Base-by-base conservation (phyloP, 2,329 filamentous ascomycete species). In the Cladophialophora bantiana region DNA sequence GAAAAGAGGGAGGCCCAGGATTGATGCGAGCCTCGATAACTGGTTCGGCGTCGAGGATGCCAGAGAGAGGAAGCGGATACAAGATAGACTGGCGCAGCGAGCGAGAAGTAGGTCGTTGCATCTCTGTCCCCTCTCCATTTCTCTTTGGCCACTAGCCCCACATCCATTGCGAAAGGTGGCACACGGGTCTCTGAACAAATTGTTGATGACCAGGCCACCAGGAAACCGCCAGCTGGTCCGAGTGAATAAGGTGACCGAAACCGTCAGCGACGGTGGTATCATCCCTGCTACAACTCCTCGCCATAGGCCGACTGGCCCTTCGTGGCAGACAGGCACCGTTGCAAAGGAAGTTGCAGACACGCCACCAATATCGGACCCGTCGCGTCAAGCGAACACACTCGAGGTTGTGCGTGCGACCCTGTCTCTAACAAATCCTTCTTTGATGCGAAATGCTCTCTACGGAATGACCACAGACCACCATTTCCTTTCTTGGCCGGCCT, bases 1-100 rank as follows among this genome's bases (percentile, higher is more conserved):
- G 9, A 62, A 62, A 38, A 48, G 59, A 26, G 64, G 64, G 34
- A 59, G 64, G 32, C 57, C 56, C 9, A 59, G 34, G n/a, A 50
- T 36, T 12, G 62, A 68, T n/a, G 52, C 59, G 34, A 36, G 26
- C 18, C 26, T 48, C 45, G 71, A 73, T 54, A 64, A 66, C 57
- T 80, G 78, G 78, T 74, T 74, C 40, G 72, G 74, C 18, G 74
- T 79, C 32, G 63, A 75, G 53, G 77, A 79, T 63, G 74, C 76
- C 3, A 77, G 74, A 66, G 76, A 78, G 65, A 72, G 78, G 45
- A 79, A 80, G 70, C 75, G 78, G 58, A 78, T 79, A n/a, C 78
- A 79, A 70, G 78, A 80, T 69, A 72, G 77, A 53, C 67, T 79
- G 50, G 78, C 78, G 31, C 77, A 80, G 67, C 71, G 78, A 72